Base-by-base conservation (phyloP, 2,329 filamentous ascomycete species). In the Colletotrichum filicis region DNA sequence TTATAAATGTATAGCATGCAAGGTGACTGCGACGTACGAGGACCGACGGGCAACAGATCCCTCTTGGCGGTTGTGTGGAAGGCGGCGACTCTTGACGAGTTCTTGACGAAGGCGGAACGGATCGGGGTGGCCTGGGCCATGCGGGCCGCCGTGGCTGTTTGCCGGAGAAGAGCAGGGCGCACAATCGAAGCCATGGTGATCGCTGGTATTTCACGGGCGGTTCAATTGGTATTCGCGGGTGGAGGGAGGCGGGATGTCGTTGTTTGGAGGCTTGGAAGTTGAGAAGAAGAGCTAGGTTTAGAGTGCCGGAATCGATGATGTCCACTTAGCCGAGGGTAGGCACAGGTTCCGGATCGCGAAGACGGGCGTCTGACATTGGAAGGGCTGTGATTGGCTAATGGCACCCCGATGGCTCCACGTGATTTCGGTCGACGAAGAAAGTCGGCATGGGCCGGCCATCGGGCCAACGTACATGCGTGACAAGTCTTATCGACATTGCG, bases 51-150 rank as follows among this genome's bases (percentile, higher is more conserved):
- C 71, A 99, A 89, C 80, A 96, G 92, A 81, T 89, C 88, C 83
- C 91, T 90, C 85, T 90, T 90, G 84, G 91, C 89, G 55, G 94
- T 94, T 79, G 93, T 94, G 85, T 98, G 95, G 90, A 99, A 98
- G 78, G 94, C 92, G 76, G 95, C 92, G 79, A 92, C 87, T 83
- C 91, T 87, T 77, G 85, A 84, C 74, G 82, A 79, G 76, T 83
- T 81, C 69, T 73, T 79, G 75, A 76, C 73, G 68, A 74, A 72
- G 71, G 74, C 72, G 71, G 66, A 68, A 61, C 76, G 74, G 78
- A 75, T 66, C 72, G 75, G 77, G 80, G 79, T 76, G 79, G 80
- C 79, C 79, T 81, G 78, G 71, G 76, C 78, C 70, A 78, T 75
- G 63, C 84, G 83, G 76, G 82, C 80, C 58, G 82, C 83, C 77